Evolutionary conservation across 202 grass and related monocot genomes (phyloP), one percentile per base, ranked within the genome.

Genomic region (Hordeum pubiflorum): DNA sequence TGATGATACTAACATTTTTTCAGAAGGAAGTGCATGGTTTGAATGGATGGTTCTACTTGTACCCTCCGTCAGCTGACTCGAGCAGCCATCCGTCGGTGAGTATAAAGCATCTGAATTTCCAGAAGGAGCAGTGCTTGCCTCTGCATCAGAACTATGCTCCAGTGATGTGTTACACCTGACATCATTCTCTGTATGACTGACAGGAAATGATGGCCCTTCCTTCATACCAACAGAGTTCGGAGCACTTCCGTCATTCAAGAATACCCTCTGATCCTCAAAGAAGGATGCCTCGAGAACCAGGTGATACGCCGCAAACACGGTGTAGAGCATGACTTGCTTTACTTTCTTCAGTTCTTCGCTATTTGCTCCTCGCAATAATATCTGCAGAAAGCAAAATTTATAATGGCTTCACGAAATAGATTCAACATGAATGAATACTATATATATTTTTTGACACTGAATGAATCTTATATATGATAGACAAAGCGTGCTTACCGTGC

Each of bases 271-370:
- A 85, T 97, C 94, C 78, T 92, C 85, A n/a, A 93, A 93, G 80
- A 97, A 97, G 72, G 89, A 97, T 52, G 94, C 86, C 80, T 97
- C 91, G 34, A 97, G 77, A 72, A 97, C 83, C 62, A 97, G 87
- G 29, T 90, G 91, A 69, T 97, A 97, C 31, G 94, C 94, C 12
- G 94, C 94, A 88, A 97, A 97, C 50, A 97, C 83, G 26, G 91
- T 93, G 85, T 97, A 90, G 17, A 90, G 85, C 61, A 97, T 82
- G 56, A 89, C 77, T 56, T 79, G 89, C 68, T 97, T 97, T 61
- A 97, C 59, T 88, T 97, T 93, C 85, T 93, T 93, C 59, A 93
- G 58, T 79, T 91, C 87, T 85, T 93, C 80, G 75, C 73, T 93
- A 44, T 81, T 89, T 44, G 80, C 91, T 66, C 94, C 94, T 79